Conservation (phyloP, 2,329 filamentous ascomycete species). For the Ophiocordyceps camponoti-leonardi region DNA sequence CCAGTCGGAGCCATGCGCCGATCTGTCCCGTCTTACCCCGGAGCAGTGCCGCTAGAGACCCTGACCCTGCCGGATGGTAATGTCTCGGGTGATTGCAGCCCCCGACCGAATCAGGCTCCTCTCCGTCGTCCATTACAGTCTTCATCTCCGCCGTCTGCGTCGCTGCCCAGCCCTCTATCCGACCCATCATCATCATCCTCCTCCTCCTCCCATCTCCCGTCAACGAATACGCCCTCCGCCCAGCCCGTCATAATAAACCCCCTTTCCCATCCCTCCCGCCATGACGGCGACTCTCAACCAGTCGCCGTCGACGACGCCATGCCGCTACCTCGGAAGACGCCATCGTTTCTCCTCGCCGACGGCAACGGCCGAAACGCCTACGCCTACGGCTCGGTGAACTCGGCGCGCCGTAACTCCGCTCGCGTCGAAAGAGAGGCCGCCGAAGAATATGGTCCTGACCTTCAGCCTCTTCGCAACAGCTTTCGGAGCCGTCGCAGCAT, state of each 20-base stretch:
- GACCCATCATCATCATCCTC: neutral
- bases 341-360: constrained; percentile 11
- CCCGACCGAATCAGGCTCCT: neutral
- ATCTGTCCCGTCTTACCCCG: neutral
- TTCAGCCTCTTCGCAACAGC: constrained; percentile 16
- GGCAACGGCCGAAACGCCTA: neutral
- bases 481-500: constrained; percentile 11
- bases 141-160: neutral
- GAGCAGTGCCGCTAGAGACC: constrained; percentile 10
- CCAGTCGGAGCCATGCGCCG: neutral
- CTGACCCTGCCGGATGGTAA: constrained; percentile 11
- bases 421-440: constrained; percentile 17
- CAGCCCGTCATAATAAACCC: neutral
- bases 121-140: neutral
- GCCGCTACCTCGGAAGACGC: constrained; percentile 16
- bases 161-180: neutral
- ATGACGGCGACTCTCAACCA: constrained; percentile 5
- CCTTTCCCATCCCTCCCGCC: constrained; percentile 3
- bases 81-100: constrained; percentile 6
- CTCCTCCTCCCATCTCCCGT: neutral
- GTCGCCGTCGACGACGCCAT: constrained; percentile 10
- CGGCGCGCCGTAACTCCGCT: constrained; percentile 14
- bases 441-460: constrained; percentile 9
- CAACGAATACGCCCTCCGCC: constrained; percentile 1
- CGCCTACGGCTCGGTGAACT: constrained; percentile 9